Conservation (phyloP, 805 yeast genomes). For the Limtongia smithiae region DNA sequence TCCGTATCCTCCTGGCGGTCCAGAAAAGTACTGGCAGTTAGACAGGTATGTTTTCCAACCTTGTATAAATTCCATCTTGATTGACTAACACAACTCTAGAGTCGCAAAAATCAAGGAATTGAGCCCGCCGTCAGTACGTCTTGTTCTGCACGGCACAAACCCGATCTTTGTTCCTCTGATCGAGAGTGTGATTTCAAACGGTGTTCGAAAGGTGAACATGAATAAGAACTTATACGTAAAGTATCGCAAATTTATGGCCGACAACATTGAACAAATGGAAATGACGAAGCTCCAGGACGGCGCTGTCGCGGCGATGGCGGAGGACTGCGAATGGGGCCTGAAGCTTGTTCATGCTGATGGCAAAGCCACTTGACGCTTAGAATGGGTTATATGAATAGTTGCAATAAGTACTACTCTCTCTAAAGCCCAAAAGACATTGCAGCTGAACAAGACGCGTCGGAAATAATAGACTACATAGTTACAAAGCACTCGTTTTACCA, state of each 20-base stretch:
- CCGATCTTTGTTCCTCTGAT: constrained; percentile 20
- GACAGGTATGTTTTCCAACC: constrained; percentile 20
- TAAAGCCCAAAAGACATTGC: too few relatives aligned
- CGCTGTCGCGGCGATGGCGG: constrained; percentile 30
- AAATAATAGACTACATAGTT: too few relatives aligned
- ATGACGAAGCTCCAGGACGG: constrained; percentile 35
- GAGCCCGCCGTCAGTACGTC: constrained; percentile 11
- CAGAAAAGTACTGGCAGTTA: constrained; percentile 34
- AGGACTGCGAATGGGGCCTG: constrained; percentile 36
- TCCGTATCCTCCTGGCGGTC: constrained; percentile 38
- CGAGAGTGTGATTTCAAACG: constrained; percentile 28
- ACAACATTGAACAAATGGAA: constrained; percentile 30
- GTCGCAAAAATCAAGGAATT: constrained; percentile 3
- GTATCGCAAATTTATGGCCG: constrained; percentile 33
- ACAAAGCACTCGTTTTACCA: too few relatives aligned
- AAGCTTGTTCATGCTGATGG: constrained; percentile 34
- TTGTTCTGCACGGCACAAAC: constrained; percentile 40
- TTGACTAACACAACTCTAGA: not conserved
- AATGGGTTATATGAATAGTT: too few relatives aligned
- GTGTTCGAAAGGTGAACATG: constrained; percentile 39
- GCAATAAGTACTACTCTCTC: too few relatives aligned
- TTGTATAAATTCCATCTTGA: constrained; percentile 14
- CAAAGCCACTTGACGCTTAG: constrained; percentile 6
- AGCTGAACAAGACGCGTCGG: too few relatives aligned
- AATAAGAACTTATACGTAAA: constrained; percentile 36